phyloP scores from a whole-genome alignment of 306 rosid genomes.

The Quercus gilva region DNA sequence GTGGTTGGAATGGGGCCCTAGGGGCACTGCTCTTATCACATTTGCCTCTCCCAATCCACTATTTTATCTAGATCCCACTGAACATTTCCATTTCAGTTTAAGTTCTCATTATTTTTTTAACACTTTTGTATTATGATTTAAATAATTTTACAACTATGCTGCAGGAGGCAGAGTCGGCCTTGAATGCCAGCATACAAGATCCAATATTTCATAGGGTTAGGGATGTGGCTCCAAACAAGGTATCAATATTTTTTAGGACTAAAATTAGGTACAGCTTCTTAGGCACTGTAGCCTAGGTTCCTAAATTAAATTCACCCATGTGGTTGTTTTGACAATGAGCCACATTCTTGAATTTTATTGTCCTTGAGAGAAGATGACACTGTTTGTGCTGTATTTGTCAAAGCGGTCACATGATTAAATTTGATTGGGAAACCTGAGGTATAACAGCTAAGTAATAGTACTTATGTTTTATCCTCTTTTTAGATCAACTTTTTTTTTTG shows the following conservation, averaged over 20 bases:
- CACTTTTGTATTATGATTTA: neutral
- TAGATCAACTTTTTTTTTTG: neutral
- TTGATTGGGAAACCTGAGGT: too few species aligned
- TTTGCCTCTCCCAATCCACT: neutral
- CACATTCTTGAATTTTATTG: too few species aligned
- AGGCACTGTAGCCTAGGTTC: too few species aligned
- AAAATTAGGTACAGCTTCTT: too few species aligned
- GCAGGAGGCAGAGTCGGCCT: slow-evolving; percentile 86
- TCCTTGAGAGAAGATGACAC: neutral
- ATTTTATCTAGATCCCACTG: neutral
- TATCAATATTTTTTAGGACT: slow-evolving; percentile 9
- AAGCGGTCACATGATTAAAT: too few species aligned
- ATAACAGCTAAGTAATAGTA: too few species aligned
- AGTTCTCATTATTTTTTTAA: neutral
- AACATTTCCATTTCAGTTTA: neutral
- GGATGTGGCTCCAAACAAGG: slow-evolving; percentile 98
- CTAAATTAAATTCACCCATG: too few species aligned
- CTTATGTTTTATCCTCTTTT: neutral
- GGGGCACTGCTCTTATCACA: neutral
- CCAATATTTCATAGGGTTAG: slow-evolving; percentile 77
- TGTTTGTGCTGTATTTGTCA: too few species aligned
- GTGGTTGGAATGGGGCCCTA: slow-evolving; percentile 1
- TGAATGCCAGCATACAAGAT: slow-evolving; percentile 58
- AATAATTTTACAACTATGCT: slow-evolving; percentile 15
- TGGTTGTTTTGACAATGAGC: too few species aligned